A percentile compares a stretch with the other conserved stretches of the same genome.
Conservation (phyloP, 768 basidiomycete genomes). For the Chalciporus chontae region DNA sequence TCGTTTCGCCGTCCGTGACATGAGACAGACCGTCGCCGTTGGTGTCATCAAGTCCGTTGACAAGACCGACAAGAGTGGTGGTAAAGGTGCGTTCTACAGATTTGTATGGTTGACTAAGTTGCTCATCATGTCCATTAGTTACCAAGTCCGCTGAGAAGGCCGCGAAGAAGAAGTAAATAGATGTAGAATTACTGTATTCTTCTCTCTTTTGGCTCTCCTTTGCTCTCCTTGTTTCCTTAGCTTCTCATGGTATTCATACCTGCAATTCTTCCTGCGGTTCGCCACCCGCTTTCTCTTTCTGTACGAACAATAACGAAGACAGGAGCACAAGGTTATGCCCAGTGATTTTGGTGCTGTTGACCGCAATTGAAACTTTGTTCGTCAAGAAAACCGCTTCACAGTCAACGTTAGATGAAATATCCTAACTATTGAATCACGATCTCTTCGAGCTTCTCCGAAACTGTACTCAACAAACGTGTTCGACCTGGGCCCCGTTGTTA, state of each 20-base stretch:
- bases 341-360: too few species aligned
- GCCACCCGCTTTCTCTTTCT: constrained; percentile 33
- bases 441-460: background rate
- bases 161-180: constrained; percentile 91
- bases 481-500: constrained; percentile 43
- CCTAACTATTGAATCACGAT: too few species aligned
- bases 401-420: too few species aligned
- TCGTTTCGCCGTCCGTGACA: constrained; percentile 99
- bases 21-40: constrained; percentile 99
- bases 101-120: background rate
- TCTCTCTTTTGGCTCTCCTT: constrained; percentile 43
- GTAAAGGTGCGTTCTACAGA: constrained; percentile 61
- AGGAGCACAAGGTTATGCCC: too few species aligned
- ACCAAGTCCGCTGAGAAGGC: constrained; percentile 98
- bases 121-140: constrained; percentile 42
- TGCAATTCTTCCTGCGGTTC: constrained; percentile 32
- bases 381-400: too few species aligned
- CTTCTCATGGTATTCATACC: constrained; percentile 32
- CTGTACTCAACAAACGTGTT: constrained; percentile 64
- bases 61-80: constrained; percentile 84
- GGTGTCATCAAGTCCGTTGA: constrained; percentile 99
- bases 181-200: constrained; percentile 70
- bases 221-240: constrained; percentile 38
- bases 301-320: constrained; percentile 39
- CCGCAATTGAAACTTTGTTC: too few species aligned